A percentile compares a stretch with the other conserved stretches of the same genome.
phyloP scores from a whole-genome alignment of 2,329 filamentous ascomycete species.

The Hypoxylon sp. region DNA sequence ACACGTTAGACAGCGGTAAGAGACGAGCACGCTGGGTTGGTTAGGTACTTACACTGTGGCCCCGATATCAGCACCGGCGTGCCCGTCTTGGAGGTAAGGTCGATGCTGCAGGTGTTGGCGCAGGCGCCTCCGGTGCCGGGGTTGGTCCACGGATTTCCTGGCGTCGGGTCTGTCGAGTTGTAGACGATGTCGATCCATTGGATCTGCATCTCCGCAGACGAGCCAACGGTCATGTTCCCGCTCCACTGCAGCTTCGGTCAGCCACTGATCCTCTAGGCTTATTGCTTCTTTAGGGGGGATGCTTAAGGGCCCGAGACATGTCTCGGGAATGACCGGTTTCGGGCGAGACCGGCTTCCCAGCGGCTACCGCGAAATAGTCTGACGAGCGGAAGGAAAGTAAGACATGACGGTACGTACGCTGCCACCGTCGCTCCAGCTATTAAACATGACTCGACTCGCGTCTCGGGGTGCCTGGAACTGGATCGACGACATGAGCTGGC shows the following conservation, averaged over 20 bases:
- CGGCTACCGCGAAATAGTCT: neutral
- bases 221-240: constrained; percentile 51
- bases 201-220: constrained; percentile 56
- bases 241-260: constrained; percentile 49
- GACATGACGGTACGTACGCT: constrained; percentile 17
- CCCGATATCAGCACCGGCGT: constrained; percentile 47
- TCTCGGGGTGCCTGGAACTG: constrained; percentile 58
- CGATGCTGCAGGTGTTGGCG: constrained; percentile 50
- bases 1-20: neutral
- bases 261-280: neutral
- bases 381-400: neutral
- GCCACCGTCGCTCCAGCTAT: constrained; percentile 62
- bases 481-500: constrained; percentile 53
- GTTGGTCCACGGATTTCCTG: constrained; percentile 27
- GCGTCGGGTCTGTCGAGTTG: constrained; percentile 47
- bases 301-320: neutral
- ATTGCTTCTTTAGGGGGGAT: neutral
- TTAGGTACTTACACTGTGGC: constrained; percentile 18
- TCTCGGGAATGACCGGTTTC: neutral
- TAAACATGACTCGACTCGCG: constrained; percentile 56
- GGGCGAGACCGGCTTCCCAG: neutral
- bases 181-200: constrained; percentile 62
- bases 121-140: constrained; percentile 37
- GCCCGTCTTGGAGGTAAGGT: constrained; percentile 48
- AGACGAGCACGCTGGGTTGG: neutral